Conservation (phyloP, 805 yeast species). For the Candida andamanensis region DNA sequence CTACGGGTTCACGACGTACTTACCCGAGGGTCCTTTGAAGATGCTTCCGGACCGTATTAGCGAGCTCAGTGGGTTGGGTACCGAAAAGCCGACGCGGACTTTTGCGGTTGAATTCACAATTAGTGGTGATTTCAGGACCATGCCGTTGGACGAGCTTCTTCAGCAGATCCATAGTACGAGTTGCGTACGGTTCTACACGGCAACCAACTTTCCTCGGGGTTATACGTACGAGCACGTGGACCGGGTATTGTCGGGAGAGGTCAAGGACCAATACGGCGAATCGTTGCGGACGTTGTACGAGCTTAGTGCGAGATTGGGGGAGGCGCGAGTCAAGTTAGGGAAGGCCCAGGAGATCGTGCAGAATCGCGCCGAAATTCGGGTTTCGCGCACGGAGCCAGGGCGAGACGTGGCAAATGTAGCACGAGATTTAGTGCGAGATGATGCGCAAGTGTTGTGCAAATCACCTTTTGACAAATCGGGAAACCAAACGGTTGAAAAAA, state of each 20-base stretch:
- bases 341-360: slow-evolving; percentile 12
- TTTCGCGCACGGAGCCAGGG: too few relatives aligned
- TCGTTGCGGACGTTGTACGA: slow-evolving; percentile 23
- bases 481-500: too few relatives aligned
- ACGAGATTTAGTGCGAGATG: too few relatives aligned
- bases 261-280: slow-evolving; percentile 17
- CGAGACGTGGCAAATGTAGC: too few relatives aligned
- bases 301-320: slow-evolving; percentile 22
- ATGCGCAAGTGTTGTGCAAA: too few relatives aligned
- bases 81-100: slow-evolving; percentile 36
- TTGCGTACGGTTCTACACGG: slow-evolving; percentile 20
- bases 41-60: slow-evolving; percentile 66
- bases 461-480: slow-evolving; percentile 13
- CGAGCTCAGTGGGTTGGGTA: slow-evolving; percentile 48
- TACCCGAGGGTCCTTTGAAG: slow-evolving; percentile 59
- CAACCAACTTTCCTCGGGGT: slow-evolving; percentile 26
- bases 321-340: slow-evolving; percentile 15
- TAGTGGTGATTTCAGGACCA: slow-evolving; percentile 2
- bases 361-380: slow-evolving; percentile 1
- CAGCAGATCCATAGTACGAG: slow-evolving; percentile 14
- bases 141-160: slow-evolving; percentile 9
- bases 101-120: slow-evolving; percentile 33
- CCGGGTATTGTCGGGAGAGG: slow-evolving; percentile 17
- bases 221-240: slow-evolving; percentile 66
- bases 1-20: slow-evolving; percentile 63